Evolutionary conservation across 345 rosid species (phyloP), one percentile per base, ranked within the genome.

Genomic region (Kernera saxatilis): DNA sequence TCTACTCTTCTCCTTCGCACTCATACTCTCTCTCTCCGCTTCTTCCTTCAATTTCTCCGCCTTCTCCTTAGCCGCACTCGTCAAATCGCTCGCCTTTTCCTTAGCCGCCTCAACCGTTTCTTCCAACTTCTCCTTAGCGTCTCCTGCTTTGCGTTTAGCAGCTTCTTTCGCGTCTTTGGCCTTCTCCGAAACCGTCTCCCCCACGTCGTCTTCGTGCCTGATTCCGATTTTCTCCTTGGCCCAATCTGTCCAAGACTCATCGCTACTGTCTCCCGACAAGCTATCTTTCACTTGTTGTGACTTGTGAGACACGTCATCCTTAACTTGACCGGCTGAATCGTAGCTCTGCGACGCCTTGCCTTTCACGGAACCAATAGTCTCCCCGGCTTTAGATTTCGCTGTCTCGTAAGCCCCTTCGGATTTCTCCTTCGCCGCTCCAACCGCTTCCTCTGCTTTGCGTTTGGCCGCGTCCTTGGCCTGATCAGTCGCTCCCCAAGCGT

Each of bases 281-380:
- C 53, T 63, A 15, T 81, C 78, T 71, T 81, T 74, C 5, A 45
- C 61, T 50, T 80, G 53, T 8, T 70, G 61, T 2, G 81, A 80
- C 66, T 61, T 80, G 35, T 76, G 68, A 29, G 67, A 29, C 19
- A 40, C 59, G 13, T 59, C 64, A 21, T 75, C 85, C 3, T 78
- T 78, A 0, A 77, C 81, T 27, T 69, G 71, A 46, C 72, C 65
- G 13, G 75, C 75, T 13, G 79, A 29, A 32, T 76, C 71, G 5
- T 64, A 70, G 26, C 46, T 39, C 19, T 56, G 64, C 2, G 77
- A 51, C 0, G 57, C 63, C 13, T 61, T 56, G 4, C 73, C 82
- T 14, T 78, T 80, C 0, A 74, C 75, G 2, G 49, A 70, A 6
- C 70, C 59, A 0, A 64, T 8, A 0, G 61, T 50, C 27, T 76